phyloP scores from a whole-genome alignment of 768 basidiomycete species.

The Trametes gibbosa region DNA sequence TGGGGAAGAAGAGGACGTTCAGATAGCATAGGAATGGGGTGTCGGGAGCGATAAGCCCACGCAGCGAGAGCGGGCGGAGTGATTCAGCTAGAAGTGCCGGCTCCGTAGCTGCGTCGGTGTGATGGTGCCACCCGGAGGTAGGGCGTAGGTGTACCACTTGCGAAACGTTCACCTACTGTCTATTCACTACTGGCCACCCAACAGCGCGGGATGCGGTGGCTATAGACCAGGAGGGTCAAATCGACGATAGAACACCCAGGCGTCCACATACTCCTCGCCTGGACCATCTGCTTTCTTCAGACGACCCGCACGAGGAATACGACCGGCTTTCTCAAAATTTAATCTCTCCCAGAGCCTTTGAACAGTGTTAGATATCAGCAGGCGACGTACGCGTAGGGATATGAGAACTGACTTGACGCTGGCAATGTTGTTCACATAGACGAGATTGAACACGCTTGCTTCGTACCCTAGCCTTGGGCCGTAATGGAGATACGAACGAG shows the following conservation, averaged over 20 bases:
- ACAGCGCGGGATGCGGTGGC: neutral
- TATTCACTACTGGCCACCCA: neutral
- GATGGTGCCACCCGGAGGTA: neutral
- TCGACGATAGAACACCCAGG: conserved; percentile 79
- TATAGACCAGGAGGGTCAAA: conserved; percentile 38
- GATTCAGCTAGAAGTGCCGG: neutral
- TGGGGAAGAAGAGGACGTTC: neutral
- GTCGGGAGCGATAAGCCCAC: neutral
- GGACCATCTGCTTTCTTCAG: conserved; percentile 61
- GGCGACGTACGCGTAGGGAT: neutral
- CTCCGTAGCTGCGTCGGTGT: neutral
- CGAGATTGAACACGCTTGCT: conserved; percentile 87
- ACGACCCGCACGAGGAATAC: conserved; percentile 74
- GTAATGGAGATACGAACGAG: conserved; percentile 75
- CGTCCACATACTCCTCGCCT: conserved; percentile 88
- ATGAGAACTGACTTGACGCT: conserved; percentile 52
- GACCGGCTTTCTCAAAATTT: conserved; percentile 75
- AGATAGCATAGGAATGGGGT: conserved; percentile 1
- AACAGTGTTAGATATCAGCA: neutral
- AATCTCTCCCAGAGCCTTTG: conserved; percentile 79
- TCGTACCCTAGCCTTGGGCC: conserved; percentile 76
- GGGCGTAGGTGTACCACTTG: neutral
- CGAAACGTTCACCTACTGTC: neutral
- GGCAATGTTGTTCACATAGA: conserved; percentile 81
- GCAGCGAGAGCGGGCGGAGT: neutral